Evolutionary conservation across 164 flowering plant species (phyloP).

Genomic region (Kingdonia uniflora): DNA sequence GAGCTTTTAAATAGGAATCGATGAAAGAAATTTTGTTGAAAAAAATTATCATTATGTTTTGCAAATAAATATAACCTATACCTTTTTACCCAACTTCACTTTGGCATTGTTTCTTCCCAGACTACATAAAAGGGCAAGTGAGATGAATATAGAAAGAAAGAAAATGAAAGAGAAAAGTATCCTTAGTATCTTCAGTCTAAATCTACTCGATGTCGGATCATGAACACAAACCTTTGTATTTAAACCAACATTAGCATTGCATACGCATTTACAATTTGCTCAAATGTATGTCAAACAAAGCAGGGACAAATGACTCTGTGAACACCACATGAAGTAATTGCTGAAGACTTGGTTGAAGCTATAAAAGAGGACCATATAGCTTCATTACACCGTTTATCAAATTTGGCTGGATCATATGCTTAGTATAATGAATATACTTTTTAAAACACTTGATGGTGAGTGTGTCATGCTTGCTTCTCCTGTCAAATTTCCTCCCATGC

Average conservation of each 20-base stretch:
- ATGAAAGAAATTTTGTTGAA: too few species aligned
- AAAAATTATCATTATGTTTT: too few species aligned
- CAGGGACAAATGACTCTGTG: not conserved
- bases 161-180: not conserved
- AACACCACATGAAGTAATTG: not conserved
- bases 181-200: not conserved
- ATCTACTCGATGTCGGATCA: not conserved
- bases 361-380: conserved; percentile 1
- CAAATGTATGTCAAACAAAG: conserved; percentile 56
- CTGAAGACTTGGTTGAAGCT: too few species aligned
- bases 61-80: too few species aligned
- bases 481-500: conserved; percentile 65
- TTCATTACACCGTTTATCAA: conserved; percentile 80
- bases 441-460: conserved; percentile 90
- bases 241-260: conserved; percentile 85
- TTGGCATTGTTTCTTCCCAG: conserved; percentile 96
- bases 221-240: conserved; percentile 50
- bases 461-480: conserved; percentile 57
- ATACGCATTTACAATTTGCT: conserved; percentile 81
- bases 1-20: too few species aligned
- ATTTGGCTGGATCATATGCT: conserved; percentile 83
- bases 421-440: conserved; percentile 94
- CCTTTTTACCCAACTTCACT: too few species aligned
- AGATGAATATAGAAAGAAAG: conserved; percentile 1
- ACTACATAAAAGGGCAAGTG: conserved; percentile 25